Evolutionary conservation across 164 flowering plant genomes (phyloP).

Genomic region (Annona squamosa): DNA sequence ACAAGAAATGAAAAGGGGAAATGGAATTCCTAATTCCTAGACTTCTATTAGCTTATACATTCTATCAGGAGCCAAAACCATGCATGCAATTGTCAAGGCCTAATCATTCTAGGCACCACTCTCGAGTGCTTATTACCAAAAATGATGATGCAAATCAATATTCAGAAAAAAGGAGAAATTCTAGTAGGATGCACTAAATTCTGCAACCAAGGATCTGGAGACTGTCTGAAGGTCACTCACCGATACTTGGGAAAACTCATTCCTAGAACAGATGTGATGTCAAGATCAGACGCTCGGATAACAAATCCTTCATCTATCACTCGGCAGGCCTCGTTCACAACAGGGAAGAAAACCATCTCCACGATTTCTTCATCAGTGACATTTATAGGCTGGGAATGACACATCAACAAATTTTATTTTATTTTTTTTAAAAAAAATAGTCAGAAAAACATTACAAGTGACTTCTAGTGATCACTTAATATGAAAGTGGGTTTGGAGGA

Average conservation of each 20-base stretch:
- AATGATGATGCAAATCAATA: no score
- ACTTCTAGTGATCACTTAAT: no score
- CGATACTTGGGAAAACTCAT: conserved; percentile 94
- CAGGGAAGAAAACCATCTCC: conserved; percentile 92
- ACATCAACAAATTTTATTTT: neutral
- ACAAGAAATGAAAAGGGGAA: no score
- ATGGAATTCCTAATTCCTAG: neutral
- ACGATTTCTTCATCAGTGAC: conserved; percentile 74
- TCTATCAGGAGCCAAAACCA: neutral
- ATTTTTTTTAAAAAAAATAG: no score
- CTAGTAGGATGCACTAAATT: neutral
- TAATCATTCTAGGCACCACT: no score
- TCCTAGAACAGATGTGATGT: conserved; percentile 83
- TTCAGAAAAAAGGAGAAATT: neutral
- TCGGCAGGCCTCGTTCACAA: conserved; percentile 94
- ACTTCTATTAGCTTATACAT: neutral
- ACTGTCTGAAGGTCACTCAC: conserved; percentile 28
- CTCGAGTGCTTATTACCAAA: no score
- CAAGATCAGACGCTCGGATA: conserved; percentile 90
- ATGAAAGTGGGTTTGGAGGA: no score
- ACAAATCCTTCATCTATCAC: conserved; percentile 81
- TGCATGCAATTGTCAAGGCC: no score
- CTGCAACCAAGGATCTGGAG: neutral
- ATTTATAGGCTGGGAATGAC: conserved; percentile 53
- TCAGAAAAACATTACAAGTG: no score